These are phyloP conservation scores for Margaritispora aquatica DNA, from an alignment of 495 filamentous ascomycete genomes.

Conservation along the genomic window DNA sequence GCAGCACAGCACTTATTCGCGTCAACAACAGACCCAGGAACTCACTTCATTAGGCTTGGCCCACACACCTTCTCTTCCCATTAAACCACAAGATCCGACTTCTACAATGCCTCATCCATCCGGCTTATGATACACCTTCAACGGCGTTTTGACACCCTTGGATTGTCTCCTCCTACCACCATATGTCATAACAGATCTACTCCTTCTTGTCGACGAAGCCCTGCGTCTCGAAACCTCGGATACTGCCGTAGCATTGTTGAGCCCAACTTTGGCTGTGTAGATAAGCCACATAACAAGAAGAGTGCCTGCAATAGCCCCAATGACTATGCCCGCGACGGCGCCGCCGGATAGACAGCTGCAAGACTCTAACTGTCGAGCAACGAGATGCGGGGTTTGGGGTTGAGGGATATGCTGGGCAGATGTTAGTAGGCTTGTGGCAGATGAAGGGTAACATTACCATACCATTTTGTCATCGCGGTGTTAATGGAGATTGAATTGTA, in stretches of 20 bases:
- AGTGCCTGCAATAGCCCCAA: slow-evolving; percentile 1
- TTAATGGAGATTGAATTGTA: no score
- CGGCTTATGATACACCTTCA: slow-evolving; percentile 5
- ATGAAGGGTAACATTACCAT: no score
- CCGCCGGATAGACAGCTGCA: neutral
- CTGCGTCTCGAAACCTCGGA: neutral
- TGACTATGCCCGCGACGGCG: slow-evolving; percentile 2
- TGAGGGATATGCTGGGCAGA: no score
- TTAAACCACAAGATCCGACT: no score
- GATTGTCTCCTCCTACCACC: neutral
- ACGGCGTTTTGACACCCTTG: neutral
- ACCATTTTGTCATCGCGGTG: no score
- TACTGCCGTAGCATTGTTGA: neutral
- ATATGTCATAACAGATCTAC: neutral
- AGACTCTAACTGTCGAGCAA: neutral
- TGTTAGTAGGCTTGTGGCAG: no score
- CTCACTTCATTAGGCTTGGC: no score
- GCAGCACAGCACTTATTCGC: no score
- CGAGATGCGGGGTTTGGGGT: neutral
- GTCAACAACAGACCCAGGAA: no score
- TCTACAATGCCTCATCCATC: no score
- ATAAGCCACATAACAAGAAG: slow-evolving; percentile 1
- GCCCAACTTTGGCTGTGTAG: neutral
- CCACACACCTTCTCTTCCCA: no score
- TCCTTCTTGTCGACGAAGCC: neutral